Percentiles rank a stretch among this genome's conserved stretches.
These are phyloP conservation scores for Plantago rigida DNA, from an alignment of 305 asterid genomes.

Conservation along the genomic window DNA sequence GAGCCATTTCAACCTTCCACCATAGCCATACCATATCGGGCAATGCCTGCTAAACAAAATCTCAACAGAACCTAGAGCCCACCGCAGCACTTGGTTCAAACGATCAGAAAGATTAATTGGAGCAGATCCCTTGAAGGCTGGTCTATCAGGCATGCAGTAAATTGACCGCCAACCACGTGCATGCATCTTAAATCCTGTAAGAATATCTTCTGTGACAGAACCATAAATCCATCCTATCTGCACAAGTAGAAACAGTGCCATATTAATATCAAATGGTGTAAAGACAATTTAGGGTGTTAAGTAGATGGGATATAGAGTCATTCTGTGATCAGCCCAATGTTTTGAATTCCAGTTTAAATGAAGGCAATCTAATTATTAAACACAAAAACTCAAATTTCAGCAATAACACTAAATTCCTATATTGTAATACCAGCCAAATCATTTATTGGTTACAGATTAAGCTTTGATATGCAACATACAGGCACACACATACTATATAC, in stretches of 20 bases:
- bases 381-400: not conserved
- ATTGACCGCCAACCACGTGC: conserved; percentile 99
- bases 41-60: conserved; percentile 88
- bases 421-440: not conserved
- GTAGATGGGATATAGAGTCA: no score
- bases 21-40: conserved; percentile 89
- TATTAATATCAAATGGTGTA: conserved; percentile 4
- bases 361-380: conserved; percentile 2
- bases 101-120: conserved; percentile 96
- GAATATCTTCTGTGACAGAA: conserved; percentile 94
- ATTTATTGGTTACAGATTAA: not conserved
- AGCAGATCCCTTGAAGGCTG: conserved; percentile 96
- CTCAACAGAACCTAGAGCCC: conserved; percentile 97
- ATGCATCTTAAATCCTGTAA: conserved; percentile 97
- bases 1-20: conserved; percentile 79
- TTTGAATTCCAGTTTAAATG: not conserved
- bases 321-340: not conserved
- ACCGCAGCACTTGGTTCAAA: conserved; percentile 90
- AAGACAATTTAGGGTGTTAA: no score
- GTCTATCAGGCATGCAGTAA: conserved; percentile 84
- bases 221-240: conserved; percentile 99
- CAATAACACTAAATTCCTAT: not conserved
- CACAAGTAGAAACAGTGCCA: conserved; percentile 16
- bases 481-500: no score
- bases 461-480: no score